Base-by-base conservation (phyloP, 495 filamentous ascomycete genomes). In the Trichoderma erinaceum region DNA sequence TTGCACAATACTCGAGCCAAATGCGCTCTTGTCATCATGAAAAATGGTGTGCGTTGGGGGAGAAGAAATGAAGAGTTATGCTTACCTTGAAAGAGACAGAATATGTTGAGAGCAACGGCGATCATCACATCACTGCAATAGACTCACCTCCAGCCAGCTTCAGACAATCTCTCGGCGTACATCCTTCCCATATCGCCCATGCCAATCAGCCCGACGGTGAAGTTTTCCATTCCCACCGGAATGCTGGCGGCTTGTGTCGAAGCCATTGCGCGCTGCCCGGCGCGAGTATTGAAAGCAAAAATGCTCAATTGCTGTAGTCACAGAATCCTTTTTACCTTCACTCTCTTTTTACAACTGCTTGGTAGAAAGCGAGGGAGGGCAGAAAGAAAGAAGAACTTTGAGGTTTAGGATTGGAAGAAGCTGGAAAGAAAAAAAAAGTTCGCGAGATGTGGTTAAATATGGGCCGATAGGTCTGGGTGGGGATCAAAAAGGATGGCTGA, bases 131-230 rank as follows among this genome's bases (percentile, higher is more conserved):
- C 66, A 70, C 70, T 18, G 21, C 48, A 46, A 67, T 69, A 65
- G 43, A 70, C 68, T 83, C 91, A 98, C 95, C 90, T 97, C 95
- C 95, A 99, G 68, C 96, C 95, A 70, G 94, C 94, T 72, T 81
- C 83, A 74, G 92, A 92, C 73, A 99, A 85, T 72, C 88, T 84
- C 73, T 90, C 84, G 72, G 96, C 90, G 80, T 99, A 99, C 96
- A 99, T 96, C 86, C 92, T 97, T 77, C 95, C 95, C 95, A 99
- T 99, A 73, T 97, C 93, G 27, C 95, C 95, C 93, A 99, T 97
- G 41, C 95, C 95, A 74, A 99, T 97, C 71, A 99, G 92, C 73
- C 95, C 95, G 69, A 98, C 86, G 44, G 83, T 83, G 75, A 89
- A 88, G 73, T 82, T 79, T 68, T 89, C 83, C 83, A 89, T 88